Percentiles rank a stretch among this genome's conserved stretches.
phyloP scores from a whole-genome alignment of 495 filamentous ascomycete species.

The Tetracladium setigerum region DNA sequence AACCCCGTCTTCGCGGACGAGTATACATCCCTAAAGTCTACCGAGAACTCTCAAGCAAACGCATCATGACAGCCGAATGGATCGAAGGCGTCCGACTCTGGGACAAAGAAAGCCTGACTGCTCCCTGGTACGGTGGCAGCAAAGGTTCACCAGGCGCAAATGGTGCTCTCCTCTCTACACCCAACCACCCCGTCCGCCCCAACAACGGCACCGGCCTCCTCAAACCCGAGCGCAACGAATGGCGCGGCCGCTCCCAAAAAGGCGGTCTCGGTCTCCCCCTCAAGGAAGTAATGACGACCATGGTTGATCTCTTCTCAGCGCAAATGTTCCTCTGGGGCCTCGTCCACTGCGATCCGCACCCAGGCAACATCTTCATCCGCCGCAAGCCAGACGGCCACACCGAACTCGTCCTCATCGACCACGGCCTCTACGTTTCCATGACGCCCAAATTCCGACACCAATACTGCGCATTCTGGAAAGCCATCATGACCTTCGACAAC shows the following conservation, averaged over 20 bases:
- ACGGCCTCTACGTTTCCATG: conserved; percentile 93
- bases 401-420: conserved; percentile 92
- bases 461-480: conserved; percentile 91
- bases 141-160: conserved; percentile 70
- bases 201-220: conserved; percentile 38
- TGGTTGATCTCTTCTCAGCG: conserved; percentile 89
- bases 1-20: conserved; percentile 65
- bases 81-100: conserved; percentile 88
- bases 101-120: conserved; percentile 73
- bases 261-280: conserved; percentile 77
- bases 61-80: conserved; percentile 95
- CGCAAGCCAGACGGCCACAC: conserved; percentile 72
- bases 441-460: conserved; percentile 75
- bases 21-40: conserved; percentile 87
- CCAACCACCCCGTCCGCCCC: conserved; percentile 36
- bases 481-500: conserved; percentile 90
- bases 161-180: conserved; percentile 54
- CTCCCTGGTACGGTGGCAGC: conserved; percentile 68
- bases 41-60: conserved; percentile 69
- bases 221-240: conserved; percentile 74
- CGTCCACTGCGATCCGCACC: conserved; percentile 94
- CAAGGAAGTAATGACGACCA: conserved; percentile 87
- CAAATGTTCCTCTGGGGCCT: conserved; percentile 96
- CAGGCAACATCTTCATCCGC: conserved; percentile 93
- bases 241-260: conserved; percentile 60